Evolutionary conservation across 345 rosid species (phyloP).

Genomic region (Stellera chamaejasme): DNA sequence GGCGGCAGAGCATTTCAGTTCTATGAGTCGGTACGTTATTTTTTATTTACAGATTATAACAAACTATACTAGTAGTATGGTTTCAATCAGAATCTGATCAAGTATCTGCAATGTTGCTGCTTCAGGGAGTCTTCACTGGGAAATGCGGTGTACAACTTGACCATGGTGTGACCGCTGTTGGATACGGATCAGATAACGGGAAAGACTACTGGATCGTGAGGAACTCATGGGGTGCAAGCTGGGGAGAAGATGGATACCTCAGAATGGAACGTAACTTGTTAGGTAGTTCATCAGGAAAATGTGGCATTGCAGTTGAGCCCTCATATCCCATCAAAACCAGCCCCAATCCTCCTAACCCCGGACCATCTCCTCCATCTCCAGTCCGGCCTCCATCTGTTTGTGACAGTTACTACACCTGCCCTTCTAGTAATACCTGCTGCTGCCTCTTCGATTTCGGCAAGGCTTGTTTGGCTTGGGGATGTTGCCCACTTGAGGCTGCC

Average conservation of each 20-base stretch:
- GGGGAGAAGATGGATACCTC: slow-evolving; percentile 86
- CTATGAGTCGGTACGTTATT: slow-evolving; percentile 47
- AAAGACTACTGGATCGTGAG: slow-evolving; percentile 73
- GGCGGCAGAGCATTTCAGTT: slow-evolving; percentile 80
- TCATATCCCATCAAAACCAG: slow-evolving; percentile 84
- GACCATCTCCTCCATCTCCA: slow-evolving; percentile 94
- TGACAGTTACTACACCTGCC: slow-evolving; percentile 57
- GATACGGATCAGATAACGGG: slow-evolving; percentile 79
- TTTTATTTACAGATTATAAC: not conserved
- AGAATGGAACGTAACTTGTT: slow-evolving; percentile 57
- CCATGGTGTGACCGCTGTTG: slow-evolving; percentile 90
- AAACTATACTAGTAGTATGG: not conserved
- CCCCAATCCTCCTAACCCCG: slow-evolving; percentile 89
- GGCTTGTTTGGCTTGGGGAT: slow-evolving; percentile 85
- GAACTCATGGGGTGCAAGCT: slow-evolving; percentile 76
- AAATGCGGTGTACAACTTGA: slow-evolving; percentile 65
- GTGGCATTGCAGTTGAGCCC: slow-evolving; percentile 84
- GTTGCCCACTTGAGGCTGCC: slow-evolving; percentile 86
- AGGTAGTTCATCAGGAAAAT: slow-evolving; percentile 38
- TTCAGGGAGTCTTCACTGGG: slow-evolving; percentile 76
- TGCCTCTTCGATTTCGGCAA: slow-evolving; percentile 51
- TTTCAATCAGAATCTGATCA: not conserved
- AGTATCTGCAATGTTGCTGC: not conserved
- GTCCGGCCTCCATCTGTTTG: slow-evolving; percentile 63
- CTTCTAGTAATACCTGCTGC: slow-evolving; percentile 82